Base-by-base conservation (phyloP, 225 moss, liverwort and hornwort genomes). In the Marchantia polymorpha region DNA sequence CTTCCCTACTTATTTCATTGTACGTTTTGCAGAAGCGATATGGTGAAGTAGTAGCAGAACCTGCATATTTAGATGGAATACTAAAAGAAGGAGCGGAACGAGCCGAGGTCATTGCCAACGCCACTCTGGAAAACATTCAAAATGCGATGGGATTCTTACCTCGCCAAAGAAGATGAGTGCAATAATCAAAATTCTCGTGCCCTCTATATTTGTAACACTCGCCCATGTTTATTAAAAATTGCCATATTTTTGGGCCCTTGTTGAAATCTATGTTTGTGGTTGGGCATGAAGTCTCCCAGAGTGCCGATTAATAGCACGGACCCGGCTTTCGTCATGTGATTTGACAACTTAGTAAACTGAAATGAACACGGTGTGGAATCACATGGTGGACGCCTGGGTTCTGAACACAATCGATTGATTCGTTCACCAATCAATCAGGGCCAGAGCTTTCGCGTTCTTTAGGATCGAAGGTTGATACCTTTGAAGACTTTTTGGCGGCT, bases 111-210 rank as follows among this genome's bases (percentile, higher is more conserved):
- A 90, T 99, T 83, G 94, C 97, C 20, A 87, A 90, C 79, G 82
- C 84, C 39, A 99, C 92, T 60, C 93, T 95, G 73, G 85, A 87
- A 67, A 95, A 91, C 84, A 92, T 89, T 31, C 92, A 83, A 74
- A 92, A 80, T 89, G 95, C 97, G 12, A 89, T 99, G 90, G 97
- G 97, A 20, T 99, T 99, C 84, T 82, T 89, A 73, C 93, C 96
- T 68, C 85, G 90, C 52, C 80, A 69, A 81, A 85, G 75, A 80
- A 80, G 46, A 56, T 71, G n/a, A 50, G 71, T n/a, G 50, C 49
- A 15, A 49, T 39, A 22, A 48, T 2, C 22, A 8, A 47, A 47
- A 16, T 9, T n/a, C 26, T 70, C 71, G 23, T 12, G n/a, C 39
- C 39, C 2, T 5, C 39, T 39, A 39, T 39, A 2, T 39, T 23